Conservation (phyloP, 306 rosid species). For the Quercus parvula region DNA sequence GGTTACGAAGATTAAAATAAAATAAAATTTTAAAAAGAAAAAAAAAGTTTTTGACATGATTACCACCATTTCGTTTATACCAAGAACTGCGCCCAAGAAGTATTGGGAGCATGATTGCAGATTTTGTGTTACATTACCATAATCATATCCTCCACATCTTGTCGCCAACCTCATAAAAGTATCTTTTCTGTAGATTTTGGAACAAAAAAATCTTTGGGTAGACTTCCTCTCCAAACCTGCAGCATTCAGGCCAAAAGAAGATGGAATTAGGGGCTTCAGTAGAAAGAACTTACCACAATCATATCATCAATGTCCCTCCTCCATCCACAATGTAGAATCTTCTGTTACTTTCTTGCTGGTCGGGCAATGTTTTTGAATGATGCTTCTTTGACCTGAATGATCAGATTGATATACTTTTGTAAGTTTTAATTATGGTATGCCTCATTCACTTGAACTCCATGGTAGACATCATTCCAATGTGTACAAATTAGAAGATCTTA, state of each 20-base stretch:
- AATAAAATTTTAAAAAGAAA: not conserved
- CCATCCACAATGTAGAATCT: conserved; percentile 53
- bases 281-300: conserved; percentile 41
- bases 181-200: conserved; percentile 77
- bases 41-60: not conserved
- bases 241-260: conserved; percentile 39
- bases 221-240: conserved; percentile 94
- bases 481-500: conserved; percentile 11
- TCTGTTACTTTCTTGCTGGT: conserved; percentile 47
- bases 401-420: conserved; percentile 39
- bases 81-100: conserved; percentile 27
- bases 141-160: conserved; percentile 95
- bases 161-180: conserved; percentile 92
- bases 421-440: conserved; percentile 31
- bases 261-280: conserved; percentile 38
- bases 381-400: conserved; percentile 52
- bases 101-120: conserved; percentile 26
- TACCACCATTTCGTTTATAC: conserved; percentile 23
- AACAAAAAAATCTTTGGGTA: conserved; percentile 72
- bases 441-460: conserved; percentile 27
- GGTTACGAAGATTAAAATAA: not conserved
- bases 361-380: conserved; percentile 40
- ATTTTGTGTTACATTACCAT: conserved; percentile 57
- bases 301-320: conserved; percentile 57
- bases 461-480: conserved; percentile 26